Evolutionary conservation across 176 grass and related monocot species (phyloP).

Genomic region (Tuctoria greenei): DNA sequence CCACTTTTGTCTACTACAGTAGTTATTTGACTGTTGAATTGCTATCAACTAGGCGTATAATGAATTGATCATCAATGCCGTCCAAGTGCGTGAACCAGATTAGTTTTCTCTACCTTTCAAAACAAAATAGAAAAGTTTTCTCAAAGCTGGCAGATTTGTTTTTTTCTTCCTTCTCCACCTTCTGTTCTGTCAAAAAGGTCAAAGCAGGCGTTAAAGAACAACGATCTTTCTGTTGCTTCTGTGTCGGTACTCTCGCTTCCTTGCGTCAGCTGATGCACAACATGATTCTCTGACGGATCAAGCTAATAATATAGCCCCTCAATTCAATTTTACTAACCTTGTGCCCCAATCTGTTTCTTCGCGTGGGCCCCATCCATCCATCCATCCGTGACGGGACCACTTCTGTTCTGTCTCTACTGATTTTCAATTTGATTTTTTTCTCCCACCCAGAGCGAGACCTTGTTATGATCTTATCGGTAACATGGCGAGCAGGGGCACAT

Average conservation of each 20-base stretch:
- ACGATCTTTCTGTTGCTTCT: background rate
- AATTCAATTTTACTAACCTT: background rate
- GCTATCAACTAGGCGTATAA: background rate
- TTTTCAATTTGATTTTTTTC: background rate
- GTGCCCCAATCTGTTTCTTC: background rate
- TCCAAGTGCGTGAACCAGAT: background rate
- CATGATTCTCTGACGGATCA: background rate
- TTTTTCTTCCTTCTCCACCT: background rate
- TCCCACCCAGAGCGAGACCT: background rate
- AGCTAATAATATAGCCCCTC: background rate
- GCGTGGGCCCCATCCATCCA: background rate
- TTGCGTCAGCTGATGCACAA: background rate
- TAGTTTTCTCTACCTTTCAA: background rate
- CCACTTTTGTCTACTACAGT: background rate
- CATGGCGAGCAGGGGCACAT: background rate
- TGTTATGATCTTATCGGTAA: background rate
- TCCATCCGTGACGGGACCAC: constrained; percentile 20
- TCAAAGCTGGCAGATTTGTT: background rate
- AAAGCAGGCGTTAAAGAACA: background rate
- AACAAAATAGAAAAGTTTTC: background rate
- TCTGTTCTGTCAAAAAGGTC: background rate
- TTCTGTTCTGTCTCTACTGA: constrained; percentile 1
- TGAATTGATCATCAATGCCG: background rate
- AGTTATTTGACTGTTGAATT: background rate
- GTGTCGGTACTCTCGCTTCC: background rate